Evolutionary conservation across 495 filamentous ascomycete genomes (phyloP).

Genomic region (Pyrenula massariospora): DNA sequence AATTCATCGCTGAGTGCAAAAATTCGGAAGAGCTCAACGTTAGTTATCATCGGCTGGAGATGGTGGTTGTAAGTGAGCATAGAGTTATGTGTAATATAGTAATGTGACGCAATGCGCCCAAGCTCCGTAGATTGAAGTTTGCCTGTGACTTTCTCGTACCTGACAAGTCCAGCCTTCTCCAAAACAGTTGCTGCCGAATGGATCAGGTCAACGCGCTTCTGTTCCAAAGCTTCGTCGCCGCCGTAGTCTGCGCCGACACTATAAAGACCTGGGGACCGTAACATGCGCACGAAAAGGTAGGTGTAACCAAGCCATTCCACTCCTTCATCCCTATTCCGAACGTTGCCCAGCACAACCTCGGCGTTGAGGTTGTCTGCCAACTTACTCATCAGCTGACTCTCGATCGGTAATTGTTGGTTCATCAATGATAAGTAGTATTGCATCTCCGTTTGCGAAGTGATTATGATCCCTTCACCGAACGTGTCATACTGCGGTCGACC

Average conservation of each 20-base stretch:
- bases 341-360: constrained; percentile 88
- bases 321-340: constrained; percentile 86
- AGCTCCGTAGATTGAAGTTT: constrained; percentile 86
- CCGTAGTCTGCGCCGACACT: constrained; percentile 94
- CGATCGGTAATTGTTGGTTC: constrained; percentile 95
- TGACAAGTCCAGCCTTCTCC: constrained; percentile 77
- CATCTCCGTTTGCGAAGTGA: constrained; percentile 87
- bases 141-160: constrained; percentile 91
- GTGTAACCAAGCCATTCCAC: constrained; percentile 99
- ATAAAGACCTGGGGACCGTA: constrained; percentile 89
- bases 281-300: constrained; percentile 96
- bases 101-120: constrained; percentile 89
- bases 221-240: constrained; percentile 80
- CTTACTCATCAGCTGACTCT: constrained; percentile 88
- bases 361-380: constrained; percentile 96
- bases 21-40: constrained; percentile 93
- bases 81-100: constrained; percentile 93
- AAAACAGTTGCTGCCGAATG: constrained; percentile 86
- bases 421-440: constrained; percentile 94
- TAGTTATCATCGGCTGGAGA: constrained; percentile 81
- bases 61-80: constrained; percentile 96
- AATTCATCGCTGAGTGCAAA: constrained; percentile 97
- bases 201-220: constrained; percentile 91
- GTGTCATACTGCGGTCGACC: constrained; percentile 95
- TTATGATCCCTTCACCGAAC: constrained; percentile 96